Evolutionary conservation across 2,329 filamentous ascomycete species (phyloP).

Genomic region (Hymenoscyphus infarciens): DNA sequence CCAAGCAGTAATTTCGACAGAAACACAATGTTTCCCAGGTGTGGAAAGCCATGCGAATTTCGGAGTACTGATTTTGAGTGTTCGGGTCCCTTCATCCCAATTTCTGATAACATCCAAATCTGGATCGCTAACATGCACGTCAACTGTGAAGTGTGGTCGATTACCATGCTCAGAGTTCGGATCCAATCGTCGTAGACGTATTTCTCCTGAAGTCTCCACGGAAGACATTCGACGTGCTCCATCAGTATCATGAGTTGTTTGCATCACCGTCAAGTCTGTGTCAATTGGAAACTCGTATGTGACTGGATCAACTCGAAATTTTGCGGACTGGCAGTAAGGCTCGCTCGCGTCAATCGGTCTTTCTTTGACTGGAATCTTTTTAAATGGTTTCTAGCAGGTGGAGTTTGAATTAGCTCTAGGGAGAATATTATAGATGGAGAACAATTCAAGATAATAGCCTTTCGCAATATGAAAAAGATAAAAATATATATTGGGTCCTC

Average conservation of each 20-base stretch:
- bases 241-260: conserved; percentile 22
- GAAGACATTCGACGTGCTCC: background rate
- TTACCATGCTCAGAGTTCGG: conserved; percentile 21
- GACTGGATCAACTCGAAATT: conserved; percentile 16
- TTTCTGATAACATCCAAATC: conserved; percentile 20
- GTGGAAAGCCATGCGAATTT: conserved; percentile 16
- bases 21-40: conserved; percentile 26
- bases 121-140: conserved; percentile 28
- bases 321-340: conserved; percentile 27
- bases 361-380: conserved; percentile 6
- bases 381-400: background rate
- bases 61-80: conserved; percentile 29
- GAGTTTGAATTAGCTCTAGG: background rate
- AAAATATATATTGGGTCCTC: background rate
- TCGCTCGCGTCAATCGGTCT: conserved; percentile 18
- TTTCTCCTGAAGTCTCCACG: conserved; percentile 28
- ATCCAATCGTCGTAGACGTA: conserved; percentile 25
- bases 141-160: conserved; percentile 26
- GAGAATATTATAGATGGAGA: background rate
- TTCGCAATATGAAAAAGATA: background rate
- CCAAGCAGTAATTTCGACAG: conserved; percentile 32
- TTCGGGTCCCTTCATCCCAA: conserved; percentile 23
- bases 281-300: conserved; percentile 25
- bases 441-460: background rate
- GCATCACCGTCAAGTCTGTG: conserved; percentile 24